Evolutionary conservation across 169 alveolate genomes (phyloP).

Genomic region (Eimeria praecox): DNA sequence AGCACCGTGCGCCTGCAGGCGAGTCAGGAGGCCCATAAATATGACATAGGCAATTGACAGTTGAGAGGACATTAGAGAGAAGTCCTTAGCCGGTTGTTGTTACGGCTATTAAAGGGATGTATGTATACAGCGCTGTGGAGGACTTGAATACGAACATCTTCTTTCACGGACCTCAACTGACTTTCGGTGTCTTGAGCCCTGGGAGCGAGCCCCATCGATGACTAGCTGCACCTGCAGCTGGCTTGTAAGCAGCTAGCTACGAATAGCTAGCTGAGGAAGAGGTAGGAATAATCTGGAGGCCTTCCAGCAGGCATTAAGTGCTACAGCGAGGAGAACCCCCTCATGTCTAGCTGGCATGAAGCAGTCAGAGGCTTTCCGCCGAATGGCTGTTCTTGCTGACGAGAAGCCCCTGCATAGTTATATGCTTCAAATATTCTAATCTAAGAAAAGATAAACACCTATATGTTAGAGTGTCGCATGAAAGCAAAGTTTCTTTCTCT

Average conservation of each 20-base stretch:
- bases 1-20: slow-evolving; percentile 9
- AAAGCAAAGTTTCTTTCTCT: not conserved
- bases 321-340: not conserved
- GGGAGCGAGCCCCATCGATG: not conserved
- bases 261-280: not conserved
- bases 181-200: not conserved
- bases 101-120: not conserved
- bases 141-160: not conserved
- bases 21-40: not conserved
- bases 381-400: not conserved
- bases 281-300: not conserved
- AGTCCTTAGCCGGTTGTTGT: not conserved
- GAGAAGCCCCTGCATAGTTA: not conserved
- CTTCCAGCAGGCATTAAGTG: not conserved
- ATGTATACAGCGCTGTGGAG: not conserved
- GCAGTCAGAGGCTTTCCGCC: not conserved
- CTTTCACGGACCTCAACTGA: not conserved
- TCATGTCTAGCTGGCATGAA: not conserved
- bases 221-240: not conserved
- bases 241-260: not conserved
- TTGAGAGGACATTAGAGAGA: not conserved
- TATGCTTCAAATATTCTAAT: not conserved
- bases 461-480: not conserved
- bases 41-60: not conserved
- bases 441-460: not conserved